Evolutionary conservation across 495 filamentous ascomycete genomes (phyloP), one percentile per base, ranked within the genome.

Genomic region (Polyplosphaeria fusca): DNA sequence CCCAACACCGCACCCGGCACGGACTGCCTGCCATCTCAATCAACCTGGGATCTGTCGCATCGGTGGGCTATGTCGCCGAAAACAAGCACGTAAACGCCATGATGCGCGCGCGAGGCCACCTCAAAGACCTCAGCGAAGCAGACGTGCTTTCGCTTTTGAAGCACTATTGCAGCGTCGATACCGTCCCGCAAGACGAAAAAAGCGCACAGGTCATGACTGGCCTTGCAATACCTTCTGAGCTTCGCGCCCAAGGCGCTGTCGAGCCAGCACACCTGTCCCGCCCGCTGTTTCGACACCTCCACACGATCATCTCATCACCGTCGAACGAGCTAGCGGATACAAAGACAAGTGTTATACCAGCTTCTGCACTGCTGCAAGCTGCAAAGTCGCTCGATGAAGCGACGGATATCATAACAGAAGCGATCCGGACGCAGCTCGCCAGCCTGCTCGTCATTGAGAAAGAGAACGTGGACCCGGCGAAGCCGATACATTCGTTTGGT

Each of bases 51-150:
- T 27, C 28, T 39, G 30, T 63, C 41, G 40, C 40, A 2, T 61
- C 43, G 19, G 55, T 54, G 9, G 60, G 56, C 40, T 51, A 46
- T 23, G 35, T 63, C 24, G 55, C 56, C 5, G 60, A 60, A 7
- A 49, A 59, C 11, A 27, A 7, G 3, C 9, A 22, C 14, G 12
- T 46, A n/a, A 32, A 47, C 26, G 20, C 20, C 18, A 30, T 47
- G 5, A 24, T 47, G 12, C 13, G 26, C 26, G 5, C 9, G 11
- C 39, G 39, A 7, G 39, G 39, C 19, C 9, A 5, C 18, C 39
- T 42, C 19, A 18, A 12, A 42, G 39, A 42, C 39, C 19, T 42
- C 39, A 42, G 19, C 11, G 39, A 20, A 42, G 39, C 9, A 42
- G 39, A 42, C 18, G 19, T 42, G 5, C 39, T 42, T 20, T 20